Evolutionary conservation across 2,329 filamentous ascomycete species (phyloP), one percentile per base, ranked within the genome.

Genomic region (Clonostachys solani): DNA sequence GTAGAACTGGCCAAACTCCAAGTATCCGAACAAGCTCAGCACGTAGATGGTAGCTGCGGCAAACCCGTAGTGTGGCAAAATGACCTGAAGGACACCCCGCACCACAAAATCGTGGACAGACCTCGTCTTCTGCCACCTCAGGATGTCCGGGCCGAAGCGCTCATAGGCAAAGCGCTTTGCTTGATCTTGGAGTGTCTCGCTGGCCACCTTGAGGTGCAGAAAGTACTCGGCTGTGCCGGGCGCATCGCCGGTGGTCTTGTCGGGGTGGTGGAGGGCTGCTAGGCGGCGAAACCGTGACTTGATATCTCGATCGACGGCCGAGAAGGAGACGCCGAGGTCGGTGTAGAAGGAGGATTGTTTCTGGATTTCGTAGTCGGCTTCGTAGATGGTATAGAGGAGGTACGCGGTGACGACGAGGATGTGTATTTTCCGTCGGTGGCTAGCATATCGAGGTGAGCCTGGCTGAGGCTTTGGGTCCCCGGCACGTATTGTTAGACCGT

Each of bases 351-450:
- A 84, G 16, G 86, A 83, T 2, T 76, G 72, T 41, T 77, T 72
- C 52, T 82, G 86, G 29, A 96, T 77, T 52, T 89, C 83, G 71
- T 88, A 83, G 75, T 95, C 89, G 59, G 90, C 87, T 70, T 97
- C 92, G 71, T 92, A 94, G 58, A 97, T 83, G 42, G 91, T 96
- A 75, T 96, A 96, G 54, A 86, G 69, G 36, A 97, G 87, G 71
- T 97, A 99, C 50, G 81, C 71, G 43, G 86, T 74, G 44, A 97
- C 86, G 59, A 97, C 89, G 56, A 86, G 73, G 61, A 92, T 86
- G 64, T 94, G 84, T 63, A 96, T 92, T 57, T 83, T 81, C 49
- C 87, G 87, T 50, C 90, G 86, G 71, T 97, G 89, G 48, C 78
- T 76, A 52, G 78, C 74, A 64, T 81, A 89, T 54, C 83, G 83